Percentiles rank a stretch among this genome's conserved stretches.
phyloP scores from a whole-genome alignment of 1,284 basidiomycete genomes.

The Moniliella sp. region DNA sequence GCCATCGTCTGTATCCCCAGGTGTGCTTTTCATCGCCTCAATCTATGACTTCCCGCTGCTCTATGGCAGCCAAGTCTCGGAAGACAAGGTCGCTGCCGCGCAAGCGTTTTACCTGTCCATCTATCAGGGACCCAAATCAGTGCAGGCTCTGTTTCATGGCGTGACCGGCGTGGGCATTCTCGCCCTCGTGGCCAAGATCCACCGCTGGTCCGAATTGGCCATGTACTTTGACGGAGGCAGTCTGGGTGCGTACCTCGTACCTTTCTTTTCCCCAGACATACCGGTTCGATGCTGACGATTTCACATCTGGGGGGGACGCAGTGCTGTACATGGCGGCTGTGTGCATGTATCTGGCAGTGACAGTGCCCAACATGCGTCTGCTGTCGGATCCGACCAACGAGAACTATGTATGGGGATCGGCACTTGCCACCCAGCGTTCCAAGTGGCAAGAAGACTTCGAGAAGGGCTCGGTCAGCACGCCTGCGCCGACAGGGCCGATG shows the following conservation, averaged over 20 bases:
- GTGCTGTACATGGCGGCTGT: slow-evolving; percentile 22
- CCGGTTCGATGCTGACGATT: background rate
- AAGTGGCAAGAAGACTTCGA: slow-evolving; percentile 7
- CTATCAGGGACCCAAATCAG: slow-evolving; percentile 15
- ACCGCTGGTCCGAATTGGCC: slow-evolving; percentile 27
- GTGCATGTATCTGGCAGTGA: slow-evolving; percentile 24
- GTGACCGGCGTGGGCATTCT: slow-evolving; percentile 25
- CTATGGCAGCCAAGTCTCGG: slow-evolving; percentile 8
- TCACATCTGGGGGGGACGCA: background rate
- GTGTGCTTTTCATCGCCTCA: slow-evolving; percentile 25
- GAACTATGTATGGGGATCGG: slow-evolving; percentile 9
- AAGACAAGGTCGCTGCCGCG: slow-evolving; percentile 9
- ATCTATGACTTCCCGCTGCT: slow-evolving; percentile 27
- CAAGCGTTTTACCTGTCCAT: slow-evolving; percentile 26
- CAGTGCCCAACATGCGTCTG: slow-evolving; percentile 22
- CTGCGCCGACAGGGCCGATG: slow-evolving; percentile 8
- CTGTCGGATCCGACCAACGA: slow-evolving; percentile 19
- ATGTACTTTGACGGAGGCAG: slow-evolving; percentile 30
- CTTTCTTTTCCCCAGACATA: background rate
- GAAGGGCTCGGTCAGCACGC: slow-evolving; percentile 2
- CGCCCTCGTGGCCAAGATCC: slow-evolving; percentile 24
- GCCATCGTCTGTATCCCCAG: slow-evolving; percentile 3
- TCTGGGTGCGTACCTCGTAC: slow-evolving; percentile 6
- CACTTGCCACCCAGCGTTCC: slow-evolving; percentile 14
- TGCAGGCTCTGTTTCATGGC: slow-evolving; percentile 24